A percentile compares a stretch with the other conserved stretches of the same genome.
Conservation (phyloP, 2,329 filamentous ascomycete species). For the Alternaria arborescens region DNA sequence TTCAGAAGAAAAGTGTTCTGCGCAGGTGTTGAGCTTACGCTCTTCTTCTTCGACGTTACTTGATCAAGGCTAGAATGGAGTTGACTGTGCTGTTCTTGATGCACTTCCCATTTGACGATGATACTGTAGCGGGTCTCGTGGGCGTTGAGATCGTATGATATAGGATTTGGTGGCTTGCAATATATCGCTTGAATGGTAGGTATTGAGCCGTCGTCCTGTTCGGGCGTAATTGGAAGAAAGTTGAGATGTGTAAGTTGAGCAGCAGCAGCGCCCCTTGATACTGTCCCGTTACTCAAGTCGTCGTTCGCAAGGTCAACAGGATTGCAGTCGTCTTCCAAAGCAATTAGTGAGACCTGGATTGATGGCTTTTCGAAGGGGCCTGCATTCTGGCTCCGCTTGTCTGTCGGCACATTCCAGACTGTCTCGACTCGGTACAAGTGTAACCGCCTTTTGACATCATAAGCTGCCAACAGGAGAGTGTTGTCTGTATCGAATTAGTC, state of each 20-base stretch:
- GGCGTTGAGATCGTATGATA: slow-evolving; percentile 59
- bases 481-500: slow-evolving; percentile 42
- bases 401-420: slow-evolving; percentile 71
- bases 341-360: slow-evolving; percentile 41
- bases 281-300: slow-evolving; percentile 34
- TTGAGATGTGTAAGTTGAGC: slow-evolving; percentile 73
- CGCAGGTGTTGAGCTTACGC: slow-evolving; percentile 48
- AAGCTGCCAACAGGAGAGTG: slow-evolving; percentile 70
- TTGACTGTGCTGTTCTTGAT: slow-evolving; percentile 66
- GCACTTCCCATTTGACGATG: slow-evolving; percentile 82
- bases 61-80: slow-evolving; percentile 82
- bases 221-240: slow-evolving; percentile 72
- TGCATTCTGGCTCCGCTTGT: slow-evolving; percentile 63
- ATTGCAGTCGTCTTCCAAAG: slow-evolving; percentile 42
- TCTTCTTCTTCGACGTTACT: slow-evolving; percentile 71
- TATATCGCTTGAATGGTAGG: slow-evolving; percentile 78
- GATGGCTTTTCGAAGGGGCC: slow-evolving; percentile 50
- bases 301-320: slow-evolving; percentile 36
- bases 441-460: slow-evolving; percentile 75
- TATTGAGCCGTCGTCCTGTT: slow-evolving; percentile 66
- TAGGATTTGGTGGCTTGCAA: slow-evolving; percentile 61
- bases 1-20: slow-evolving; percentile 52
- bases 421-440: slow-evolving; percentile 77
- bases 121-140: slow-evolving; percentile 74
- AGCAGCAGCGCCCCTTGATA: slow-evolving; percentile 39